Evolutionary conservation across 2,329 filamentous ascomycete species (phyloP), one percentile per base, ranked within the genome.

Genomic region (Thielaviopsis punctulata): DNA sequence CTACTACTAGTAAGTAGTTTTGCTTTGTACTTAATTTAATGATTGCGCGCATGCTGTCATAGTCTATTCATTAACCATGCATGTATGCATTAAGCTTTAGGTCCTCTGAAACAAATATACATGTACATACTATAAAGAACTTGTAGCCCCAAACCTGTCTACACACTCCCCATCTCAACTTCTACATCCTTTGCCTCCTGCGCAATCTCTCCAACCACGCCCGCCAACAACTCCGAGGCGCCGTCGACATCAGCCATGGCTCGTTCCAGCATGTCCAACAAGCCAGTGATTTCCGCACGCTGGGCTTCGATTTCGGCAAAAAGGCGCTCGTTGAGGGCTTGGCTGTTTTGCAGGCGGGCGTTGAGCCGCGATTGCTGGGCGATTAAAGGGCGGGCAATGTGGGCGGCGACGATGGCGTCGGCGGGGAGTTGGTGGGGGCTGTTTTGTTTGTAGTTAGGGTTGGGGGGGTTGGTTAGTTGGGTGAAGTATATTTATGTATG

Each of bases 391-490:
- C 76, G 73, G 5, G 66, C 62, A 22, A 80, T 65, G 62, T 81
- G 77, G 1, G 77, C 77, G 15, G 67, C 63, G 21, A 80, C 65
- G 39, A 82, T 66, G 3, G 67, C 63, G 3, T 66, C 60, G 0
- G 78, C 69, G 1, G 77, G 73, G 1, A 80, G 69, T 25, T 73
- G 68, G 58, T 82, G 77, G 2, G 77, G 77, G 24, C 72, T 75
- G n/a, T n/a, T n/a, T n/a, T n/a, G n/a, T n/a, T n/a, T n/a, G n/a
- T n/a, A n/a, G n/a, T n/a, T n/a, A n/a, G n/a, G n/a, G 22, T 52
- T 51, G 8, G 49, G 22, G 43, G n/a, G 18, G 18, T 46, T 54
- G 45, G 39, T 55, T 33, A 18, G 48, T 49, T 23, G 52, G 33
- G 23, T 27, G 25, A 10, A 27, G 52, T 52, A 49, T 46, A 15